These are phyloP conservation scores for Populus hybrid DNA, from an alignment of 441 rosid genomes.

Conservation along the genomic window DNA sequence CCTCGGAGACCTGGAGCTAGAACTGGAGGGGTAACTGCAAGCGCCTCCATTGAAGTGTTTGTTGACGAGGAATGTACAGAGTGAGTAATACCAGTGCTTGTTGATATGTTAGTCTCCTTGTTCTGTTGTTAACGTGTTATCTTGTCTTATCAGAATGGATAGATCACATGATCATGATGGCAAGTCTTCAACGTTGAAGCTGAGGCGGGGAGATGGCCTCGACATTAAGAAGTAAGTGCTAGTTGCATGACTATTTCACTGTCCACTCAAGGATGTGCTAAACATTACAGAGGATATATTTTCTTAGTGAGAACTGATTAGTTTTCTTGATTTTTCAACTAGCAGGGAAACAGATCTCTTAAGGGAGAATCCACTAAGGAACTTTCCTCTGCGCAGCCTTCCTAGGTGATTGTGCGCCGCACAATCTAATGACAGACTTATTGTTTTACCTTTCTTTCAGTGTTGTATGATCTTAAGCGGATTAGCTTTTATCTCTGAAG, in stretches of 20 bases:
- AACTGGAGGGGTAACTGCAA: conserved; percentile 32
- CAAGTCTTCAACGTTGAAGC: conserved; percentile 38
- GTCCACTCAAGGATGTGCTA: neutral
- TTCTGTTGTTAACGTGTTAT: conserved; percentile 12
- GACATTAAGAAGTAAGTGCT: conserved; percentile 60
- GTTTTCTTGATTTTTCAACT: neutral
- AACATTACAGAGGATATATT: neutral
- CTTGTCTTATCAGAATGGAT: conserved; percentile 25
- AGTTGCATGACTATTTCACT: neutral
- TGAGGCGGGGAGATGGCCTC: conserved; percentile 45
- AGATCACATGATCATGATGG: conserved; percentile 23
- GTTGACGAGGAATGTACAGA: conserved; percentile 63
- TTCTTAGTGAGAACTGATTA: neutral
- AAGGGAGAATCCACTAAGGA: conserved; percentile 68
- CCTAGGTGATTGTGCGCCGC: conserved; percentile 41
- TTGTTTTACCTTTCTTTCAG: neutral
- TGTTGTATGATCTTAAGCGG: neutral
- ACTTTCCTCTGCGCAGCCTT: conserved; percentile 73
- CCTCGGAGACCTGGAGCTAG: conserved; percentile 53
- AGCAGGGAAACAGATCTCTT: conserved; percentile 75
- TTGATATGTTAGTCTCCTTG: neutral
- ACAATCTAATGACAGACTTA: too few species aligned
- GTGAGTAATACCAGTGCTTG: conserved; percentile 38
- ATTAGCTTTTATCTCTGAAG: conserved; percentile 44
- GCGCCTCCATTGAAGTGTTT: conserved; percentile 66